Evolutionary conservation across 768 basidiomycete genomes (phyloP).

Genomic region (Calocera cornea): DNA sequence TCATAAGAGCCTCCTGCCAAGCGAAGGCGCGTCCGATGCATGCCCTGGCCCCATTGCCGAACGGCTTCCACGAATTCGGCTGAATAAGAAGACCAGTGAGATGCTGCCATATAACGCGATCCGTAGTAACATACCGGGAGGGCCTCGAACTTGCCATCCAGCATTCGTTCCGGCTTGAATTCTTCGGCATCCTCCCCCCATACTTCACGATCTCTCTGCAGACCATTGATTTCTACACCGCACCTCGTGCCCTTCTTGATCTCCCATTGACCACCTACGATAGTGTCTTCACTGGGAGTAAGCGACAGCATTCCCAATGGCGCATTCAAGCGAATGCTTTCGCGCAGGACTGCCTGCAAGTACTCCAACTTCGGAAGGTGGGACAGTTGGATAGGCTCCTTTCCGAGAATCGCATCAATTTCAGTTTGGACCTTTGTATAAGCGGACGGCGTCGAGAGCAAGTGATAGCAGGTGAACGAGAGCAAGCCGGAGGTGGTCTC

Average conservation of each 20-base stretch:
- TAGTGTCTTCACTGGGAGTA: conserved; percentile 8
- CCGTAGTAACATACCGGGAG: conserved; percentile 3
- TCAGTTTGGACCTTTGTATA: conserved; percentile 11
- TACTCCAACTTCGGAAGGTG: conserved; percentile 14
- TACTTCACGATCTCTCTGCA: conserved; percentile 14
- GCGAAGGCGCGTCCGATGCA: conserved; percentile 17
- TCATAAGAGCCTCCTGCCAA: conserved; percentile 32
- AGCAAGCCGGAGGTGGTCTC: conserved; percentile 12
- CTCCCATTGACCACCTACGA: conserved; percentile 10
- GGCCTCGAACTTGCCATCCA: conserved; percentile 13
- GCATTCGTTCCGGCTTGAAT: conserved; percentile 15
- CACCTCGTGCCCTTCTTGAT: conserved; percentile 8
- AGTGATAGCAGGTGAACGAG: conserved; percentile 13
- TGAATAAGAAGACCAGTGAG: background rate
- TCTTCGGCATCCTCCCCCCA: conserved; percentile 17
- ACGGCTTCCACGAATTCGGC: background rate
- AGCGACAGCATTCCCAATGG: conserved; percentile 10
- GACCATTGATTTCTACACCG: conserved; percentile 8
- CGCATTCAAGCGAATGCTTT: conserved; percentile 11
- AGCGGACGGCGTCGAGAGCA: conserved; percentile 8
- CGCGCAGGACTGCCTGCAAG: conserved; percentile 13
- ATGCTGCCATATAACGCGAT: background rate
- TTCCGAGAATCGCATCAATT: conserved; percentile 12
- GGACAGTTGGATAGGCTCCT: conserved; percentile 6
- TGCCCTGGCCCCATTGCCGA: conserved; percentile 13